These are phyloP conservation scores for Alternaria burnsii DNA, from an alignment of 2,329 filamentous ascomycete species.

Conservation along the genomic window DNA sequence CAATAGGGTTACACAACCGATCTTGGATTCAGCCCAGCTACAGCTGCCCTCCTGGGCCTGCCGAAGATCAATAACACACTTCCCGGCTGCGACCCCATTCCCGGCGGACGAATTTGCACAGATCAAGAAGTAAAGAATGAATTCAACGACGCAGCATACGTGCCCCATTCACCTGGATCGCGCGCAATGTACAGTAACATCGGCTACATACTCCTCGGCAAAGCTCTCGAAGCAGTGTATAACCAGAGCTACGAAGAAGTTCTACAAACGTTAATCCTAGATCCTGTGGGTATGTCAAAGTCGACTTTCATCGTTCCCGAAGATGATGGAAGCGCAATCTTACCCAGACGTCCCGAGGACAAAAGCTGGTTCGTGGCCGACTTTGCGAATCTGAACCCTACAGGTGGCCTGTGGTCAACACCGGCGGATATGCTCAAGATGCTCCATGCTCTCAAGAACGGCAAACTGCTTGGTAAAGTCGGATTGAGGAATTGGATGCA, in stretches of 20 bases:
- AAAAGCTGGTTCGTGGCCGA: constrained; percentile 29
- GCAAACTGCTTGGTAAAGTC: constrained; percentile 24
- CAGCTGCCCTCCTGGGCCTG: constrained; percentile 26
- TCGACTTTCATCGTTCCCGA: constrained; percentile 27
- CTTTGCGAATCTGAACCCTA: constrained; percentile 39
- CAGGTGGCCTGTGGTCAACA: constrained; percentile 40
- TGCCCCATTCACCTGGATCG: constrained; percentile 26
- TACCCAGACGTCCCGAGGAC: constrained; percentile 25
- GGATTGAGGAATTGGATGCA: constrained; percentile 35
- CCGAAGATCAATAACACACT: constrained; percentile 25
- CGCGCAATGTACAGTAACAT: constrained; percentile 35
- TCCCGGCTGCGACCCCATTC: constrained; percentile 34
- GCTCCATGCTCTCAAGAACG: constrained; percentile 27
- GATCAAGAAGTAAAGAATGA: constrained; percentile 28
- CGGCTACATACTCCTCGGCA: constrained; percentile 35
- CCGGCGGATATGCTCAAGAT: constrained; percentile 31
- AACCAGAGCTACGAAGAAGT: constrained; percentile 29
- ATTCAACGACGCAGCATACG: constrained; percentile 32
- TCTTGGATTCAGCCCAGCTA: constrained; percentile 22
- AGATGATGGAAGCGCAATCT: constrained; percentile 21
- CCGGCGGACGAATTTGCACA: constrained; percentile 31
- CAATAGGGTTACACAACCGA: constrained; percentile 34
- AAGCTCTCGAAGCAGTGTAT: constrained; percentile 31
- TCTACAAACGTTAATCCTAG: constrained; percentile 32
- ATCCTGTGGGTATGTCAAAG: constrained; percentile 26